Conservation (phyloP, 2,329 filamentous ascomycete species). For the Didymella pinodella region DNA sequence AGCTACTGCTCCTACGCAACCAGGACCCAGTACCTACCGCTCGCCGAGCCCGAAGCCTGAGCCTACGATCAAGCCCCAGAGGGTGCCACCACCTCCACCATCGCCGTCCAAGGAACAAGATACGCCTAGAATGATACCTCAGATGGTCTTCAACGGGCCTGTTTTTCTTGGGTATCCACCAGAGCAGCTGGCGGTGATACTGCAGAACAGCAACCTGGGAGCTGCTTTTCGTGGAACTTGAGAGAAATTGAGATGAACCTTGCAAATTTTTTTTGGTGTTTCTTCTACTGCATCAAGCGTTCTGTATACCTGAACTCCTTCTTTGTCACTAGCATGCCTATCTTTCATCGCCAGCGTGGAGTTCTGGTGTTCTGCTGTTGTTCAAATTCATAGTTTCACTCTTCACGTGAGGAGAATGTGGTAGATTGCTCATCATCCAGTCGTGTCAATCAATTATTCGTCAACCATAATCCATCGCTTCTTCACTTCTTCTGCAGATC, state of each 20-base stretch:
- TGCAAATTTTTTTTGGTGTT: neutral
- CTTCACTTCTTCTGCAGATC: slow-evolving; percentile 52
- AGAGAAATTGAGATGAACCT: neutral
- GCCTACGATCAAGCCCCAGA: slow-evolving; percentile 17
- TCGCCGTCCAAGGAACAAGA: slow-evolving; percentile 21
- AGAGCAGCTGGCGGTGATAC: slow-evolving; percentile 45
- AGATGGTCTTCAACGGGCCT: slow-evolving; percentile 89
- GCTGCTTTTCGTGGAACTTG: slow-evolving; percentile 35
- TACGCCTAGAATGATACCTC: slow-evolving; percentile 56
- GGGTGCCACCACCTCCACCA: slow-evolving; percentile 15
- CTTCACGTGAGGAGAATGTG: neutral
- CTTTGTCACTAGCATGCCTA: neutral
- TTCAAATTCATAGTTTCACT: neutral
- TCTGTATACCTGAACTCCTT: neutral
- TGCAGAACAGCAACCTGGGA: slow-evolving; percentile 50
- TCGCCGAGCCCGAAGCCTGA: slow-evolving; percentile 20
- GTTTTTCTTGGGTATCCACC: slow-evolving; percentile 85
- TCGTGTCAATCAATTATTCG: neutral
- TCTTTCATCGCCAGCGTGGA: slow-evolving; percentile 4
- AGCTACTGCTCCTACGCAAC: slow-evolving; percentile 23
- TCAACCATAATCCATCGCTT: neutral
- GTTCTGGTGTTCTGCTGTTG: neutral
- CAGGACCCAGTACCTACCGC: slow-evolving; percentile 21
- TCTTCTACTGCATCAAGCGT: slow-evolving; percentile 5
- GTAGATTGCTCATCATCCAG: neutral